Evolutionary conservation across 2,329 filamentous ascomycete species (phyloP).

Genomic region (Colletotrichum liaoningense): DNA sequence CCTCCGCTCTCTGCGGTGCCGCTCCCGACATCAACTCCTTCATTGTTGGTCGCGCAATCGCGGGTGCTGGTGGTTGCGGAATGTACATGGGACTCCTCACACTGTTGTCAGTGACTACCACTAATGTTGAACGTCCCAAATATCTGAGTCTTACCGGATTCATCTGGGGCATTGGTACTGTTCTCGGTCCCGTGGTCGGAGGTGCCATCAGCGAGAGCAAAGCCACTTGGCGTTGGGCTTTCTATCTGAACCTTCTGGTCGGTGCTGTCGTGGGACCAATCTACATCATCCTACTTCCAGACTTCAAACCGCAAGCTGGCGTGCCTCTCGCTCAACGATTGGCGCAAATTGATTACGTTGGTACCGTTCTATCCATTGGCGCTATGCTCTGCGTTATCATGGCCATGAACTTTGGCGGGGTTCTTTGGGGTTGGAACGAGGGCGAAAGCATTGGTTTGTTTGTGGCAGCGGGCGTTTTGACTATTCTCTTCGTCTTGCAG

Average conservation of each 20-base stretch:
- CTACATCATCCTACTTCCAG: slow-evolving; percentile 43
- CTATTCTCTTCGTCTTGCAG: slow-evolving; percentile 56
- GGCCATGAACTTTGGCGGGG: slow-evolving; percentile 61
- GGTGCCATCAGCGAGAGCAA: slow-evolving; percentile 52
- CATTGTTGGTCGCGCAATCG: slow-evolving; percentile 57
- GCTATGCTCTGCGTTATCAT: slow-evolving; percentile 55
- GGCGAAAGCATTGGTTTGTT: slow-evolving; percentile 57
- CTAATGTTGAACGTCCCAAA: slow-evolving; percentile 39
- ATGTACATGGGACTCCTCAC: slow-evolving; percentile 48
- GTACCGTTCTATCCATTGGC: slow-evolving; percentile 53
- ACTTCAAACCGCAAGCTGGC: slow-evolving; percentile 36
- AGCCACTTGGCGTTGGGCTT: slow-evolving; percentile 54
- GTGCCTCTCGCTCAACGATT: slow-evolving; percentile 42
- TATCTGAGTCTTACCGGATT: slow-evolving; percentile 40
- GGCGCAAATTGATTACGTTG: slow-evolving; percentile 56
- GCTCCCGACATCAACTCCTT: slow-evolving; percentile 56
- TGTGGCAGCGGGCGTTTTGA: slow-evolving; percentile 52
- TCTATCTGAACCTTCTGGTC: slow-evolving; percentile 65
- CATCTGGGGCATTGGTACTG: slow-evolving; percentile 53
- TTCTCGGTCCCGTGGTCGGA: slow-evolving; percentile 56
- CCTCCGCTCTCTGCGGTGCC: slow-evolving; percentile 52
- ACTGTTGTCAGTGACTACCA: slow-evolving; percentile 39
- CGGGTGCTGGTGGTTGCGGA: slow-evolving; percentile 54
- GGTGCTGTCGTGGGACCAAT: slow-evolving; percentile 47
- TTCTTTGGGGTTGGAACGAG: slow-evolving; percentile 57